A percentile compares a stretch with the other conserved stretches of the same genome.
Conservation (phyloP, 208 protist species). For the Trypanosoma theileri region DNA sequence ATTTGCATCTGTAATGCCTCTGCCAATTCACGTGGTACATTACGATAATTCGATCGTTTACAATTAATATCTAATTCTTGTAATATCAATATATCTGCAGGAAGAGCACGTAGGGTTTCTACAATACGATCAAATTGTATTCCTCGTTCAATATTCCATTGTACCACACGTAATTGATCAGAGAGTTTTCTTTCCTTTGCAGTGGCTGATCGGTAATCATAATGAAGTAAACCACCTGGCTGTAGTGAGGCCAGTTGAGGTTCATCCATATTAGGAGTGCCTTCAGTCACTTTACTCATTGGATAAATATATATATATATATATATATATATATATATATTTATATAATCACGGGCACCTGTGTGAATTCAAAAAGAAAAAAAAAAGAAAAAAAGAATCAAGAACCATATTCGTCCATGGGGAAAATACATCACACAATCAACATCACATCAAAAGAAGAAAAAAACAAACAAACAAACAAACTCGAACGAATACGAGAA, state of each 20-base stretch:
- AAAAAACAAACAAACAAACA: conserved; percentile 7
- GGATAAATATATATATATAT: conserved; percentile 15
- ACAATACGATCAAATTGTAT: conserved; percentile 60
- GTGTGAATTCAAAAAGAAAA: no score
- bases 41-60: conserved; percentile 56
- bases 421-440: no score
- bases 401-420: no score
- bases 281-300: conserved; percentile 16
- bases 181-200: conserved; percentile 32
- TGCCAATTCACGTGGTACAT: conserved; percentile 62
- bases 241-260: conserved; percentile 19
- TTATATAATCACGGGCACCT: no score
- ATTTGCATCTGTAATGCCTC: conserved; percentile 52
- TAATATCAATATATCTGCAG: conserved; percentile 73
- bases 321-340: conserved; percentile 17
- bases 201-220: conserved; percentile 50
- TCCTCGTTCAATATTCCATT: conserved; percentile 89
- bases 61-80: conserved; percentile 86
- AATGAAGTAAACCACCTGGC: conserved; percentile 56
- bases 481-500: conserved; percentile 17
- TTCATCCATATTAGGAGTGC: not conserved
- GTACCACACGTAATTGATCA: conserved; percentile 53
- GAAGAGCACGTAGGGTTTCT: conserved; percentile 35
- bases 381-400: no score
- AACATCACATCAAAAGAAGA: no score